phyloP scores from a whole-genome alignment of 2,329 filamentous ascomycete species.

The Diaporthe destruens region DNA sequence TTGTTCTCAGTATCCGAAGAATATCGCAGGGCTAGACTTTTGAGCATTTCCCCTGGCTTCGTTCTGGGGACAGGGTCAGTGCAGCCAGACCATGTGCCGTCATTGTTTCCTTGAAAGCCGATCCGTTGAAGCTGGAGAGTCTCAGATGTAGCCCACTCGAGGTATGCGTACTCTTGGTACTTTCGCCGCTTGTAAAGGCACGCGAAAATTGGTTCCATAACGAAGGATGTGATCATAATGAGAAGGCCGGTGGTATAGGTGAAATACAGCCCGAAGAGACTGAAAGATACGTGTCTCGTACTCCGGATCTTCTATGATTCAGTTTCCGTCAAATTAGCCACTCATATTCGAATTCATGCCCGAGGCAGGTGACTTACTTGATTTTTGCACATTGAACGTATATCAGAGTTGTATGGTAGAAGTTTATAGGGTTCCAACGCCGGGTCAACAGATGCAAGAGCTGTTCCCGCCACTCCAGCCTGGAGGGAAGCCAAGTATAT shows the following conservation, averaged over 20 bases:
- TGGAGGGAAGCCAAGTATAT: slow-evolving; percentile 35
- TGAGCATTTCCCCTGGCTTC: neutral
- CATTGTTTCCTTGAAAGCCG: neutral
- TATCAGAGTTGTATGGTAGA: neutral
- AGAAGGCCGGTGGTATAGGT: neutral
- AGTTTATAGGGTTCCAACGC: neutral
- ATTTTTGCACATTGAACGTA: neutral
- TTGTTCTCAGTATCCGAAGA: neutral
- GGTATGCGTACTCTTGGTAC: neutral
- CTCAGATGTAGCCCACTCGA: neutral
- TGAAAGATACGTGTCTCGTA: neutral
- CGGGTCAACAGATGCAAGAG: neutral
- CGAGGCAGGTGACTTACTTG: neutral
- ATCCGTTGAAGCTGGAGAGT: slow-evolving; percentile 1
- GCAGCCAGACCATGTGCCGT: neutral
- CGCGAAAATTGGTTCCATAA: neutral
- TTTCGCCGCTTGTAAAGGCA: neutral
- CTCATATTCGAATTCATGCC: rapidly evolving
- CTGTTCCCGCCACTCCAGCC: neutral
- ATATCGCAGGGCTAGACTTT: neutral
- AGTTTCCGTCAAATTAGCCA: neutral
- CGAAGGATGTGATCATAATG: neutral
- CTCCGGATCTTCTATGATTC: neutral
- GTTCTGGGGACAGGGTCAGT: neutral
- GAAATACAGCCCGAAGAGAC: neutral